phyloP scores from a whole-genome alignment of 2,329 filamentous ascomycete species.

The Gaeumannomyces tritici region DNA sequence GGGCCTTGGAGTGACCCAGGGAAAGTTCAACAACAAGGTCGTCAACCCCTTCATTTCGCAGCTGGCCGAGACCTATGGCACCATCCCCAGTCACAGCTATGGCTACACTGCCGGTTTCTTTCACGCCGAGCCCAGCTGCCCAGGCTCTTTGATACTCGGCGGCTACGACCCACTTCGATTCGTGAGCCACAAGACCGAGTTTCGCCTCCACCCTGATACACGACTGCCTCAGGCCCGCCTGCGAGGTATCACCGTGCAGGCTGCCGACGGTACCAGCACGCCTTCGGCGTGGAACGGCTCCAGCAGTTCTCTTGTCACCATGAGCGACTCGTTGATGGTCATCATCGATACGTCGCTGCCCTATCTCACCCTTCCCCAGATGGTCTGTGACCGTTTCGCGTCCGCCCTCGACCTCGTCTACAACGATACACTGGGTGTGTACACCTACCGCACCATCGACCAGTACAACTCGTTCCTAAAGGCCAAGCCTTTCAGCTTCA shows the following conservation, averaged over 20 bases:
- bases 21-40: constrained; percentile 38
- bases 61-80: constrained; percentile 46
- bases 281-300: constrained; percentile 29
- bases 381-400: constrained; percentile 56
- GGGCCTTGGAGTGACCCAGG: constrained; percentile 45
- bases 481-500: constrained; percentile 39
- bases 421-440: constrained; percentile 53
- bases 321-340: constrained; percentile 38
- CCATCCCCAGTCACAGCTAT: constrained; percentile 64
- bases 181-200: constrained; percentile 48
- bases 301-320: constrained; percentile 27
- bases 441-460: constrained; percentile 48
- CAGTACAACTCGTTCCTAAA: constrained; percentile 38
- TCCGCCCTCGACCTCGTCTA: constrained; percentile 53
- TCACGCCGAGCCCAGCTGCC: constrained; percentile 37
- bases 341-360: constrained; percentile 56
- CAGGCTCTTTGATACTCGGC: constrained; percentile 55
- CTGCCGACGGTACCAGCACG: constrained; percentile 19
- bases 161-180: constrained; percentile 60
- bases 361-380: constrained; percentile 51
- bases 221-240: constrained; percentile 51
- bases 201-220: constrained; percentile 43
- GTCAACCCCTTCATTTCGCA: constrained; percentile 43
- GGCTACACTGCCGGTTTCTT: constrained; percentile 68
- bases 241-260: constrained; percentile 41